Evolutionary conservation across 2,329 filamentous ascomycete species (phyloP), one percentile per base, ranked within the genome.

Genomic region (Trichoderma atroviride): DNA sequence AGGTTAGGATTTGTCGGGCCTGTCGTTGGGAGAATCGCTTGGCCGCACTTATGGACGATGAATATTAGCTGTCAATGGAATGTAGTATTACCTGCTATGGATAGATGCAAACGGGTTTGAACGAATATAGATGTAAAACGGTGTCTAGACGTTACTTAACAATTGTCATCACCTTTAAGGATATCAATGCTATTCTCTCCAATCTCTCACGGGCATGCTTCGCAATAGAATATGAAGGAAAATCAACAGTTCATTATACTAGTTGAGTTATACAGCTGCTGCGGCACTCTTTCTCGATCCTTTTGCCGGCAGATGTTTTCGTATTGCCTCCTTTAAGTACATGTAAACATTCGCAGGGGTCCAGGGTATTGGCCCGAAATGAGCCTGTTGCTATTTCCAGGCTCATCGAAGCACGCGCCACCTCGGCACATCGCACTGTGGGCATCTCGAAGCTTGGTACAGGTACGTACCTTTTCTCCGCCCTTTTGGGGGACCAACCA

Each of bases 331-430:
- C 61, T 40, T 40, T 52, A 62, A 62, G 31, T 33, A 33, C 31
- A 33, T 33, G 31, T 63, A 53, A 52, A 55, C 60, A 55, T 37
- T 22, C 60, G n/a, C 58, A 61, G 55, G 52, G 61, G 61, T 56
- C 55, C 52, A 43, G 27, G 52, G 35, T n/a, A 52, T 53, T 55
- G 52, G 33, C 61, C 50, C 61, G 61, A 64, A 64, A 64, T 64
- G 61, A 64, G 61, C 50, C 56, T 56, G 61, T 43, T 56, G 50
- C 61, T 64, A n/a, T 31, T 43, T n/a, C 50, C 40, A 56, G 31
- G 50, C 13, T 43, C 35, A 55, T 64, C 52, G 19, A 56, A 6
- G 27, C 52, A 56, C 52, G 61, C 61, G 61, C 47, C 47, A 29
- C 16, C 22, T 13, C 11, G 61, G 14, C 11, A 31, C 4, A 3